A percentile compares a stretch with the other conserved stretches of the same genome.
Evolutionary conservation across 2,329 filamentous ascomycete species (phyloP).

Genomic region (Dendrostoma leiphaemia): DNA sequence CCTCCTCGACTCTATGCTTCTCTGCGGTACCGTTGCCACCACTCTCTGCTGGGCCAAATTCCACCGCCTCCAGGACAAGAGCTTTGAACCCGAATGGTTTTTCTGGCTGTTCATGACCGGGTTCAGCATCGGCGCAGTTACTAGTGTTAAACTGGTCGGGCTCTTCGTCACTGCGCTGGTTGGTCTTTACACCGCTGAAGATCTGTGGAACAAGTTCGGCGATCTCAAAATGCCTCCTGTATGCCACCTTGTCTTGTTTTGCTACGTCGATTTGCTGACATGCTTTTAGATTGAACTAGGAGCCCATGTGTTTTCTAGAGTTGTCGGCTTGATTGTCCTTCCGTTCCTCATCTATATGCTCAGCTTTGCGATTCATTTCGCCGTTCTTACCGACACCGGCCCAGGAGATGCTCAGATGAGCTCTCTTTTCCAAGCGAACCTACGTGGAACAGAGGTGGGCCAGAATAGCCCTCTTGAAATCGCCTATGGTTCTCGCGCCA

Average conservation of each 20-base stretch:
- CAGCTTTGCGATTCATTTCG: slow-evolving; percentile 92
- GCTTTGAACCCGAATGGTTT: slow-evolving; percentile 91
- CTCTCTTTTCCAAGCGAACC: slow-evolving; percentile 96
- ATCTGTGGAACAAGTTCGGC: slow-evolving; percentile 97
- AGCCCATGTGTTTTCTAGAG: slow-evolving; percentile 75
- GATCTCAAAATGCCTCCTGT: slow-evolving; percentile 87
- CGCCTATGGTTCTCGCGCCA: slow-evolving; percentile 83
- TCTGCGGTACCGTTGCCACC: slow-evolving; percentile 98
- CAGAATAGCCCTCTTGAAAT: slow-evolving; percentile 93
- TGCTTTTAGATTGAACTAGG: slow-evolving; percentile 51
- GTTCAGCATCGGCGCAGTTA: slow-evolving; percentile 94
- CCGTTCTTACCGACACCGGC: slow-evolving; percentile 87
- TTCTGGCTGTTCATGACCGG: slow-evolving; percentile 92
- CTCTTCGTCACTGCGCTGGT: slow-evolving; percentile 94
- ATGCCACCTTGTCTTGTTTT: slow-evolving; percentile 28
- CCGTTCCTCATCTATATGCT: slow-evolving; percentile 92
- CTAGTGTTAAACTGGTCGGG: slow-evolving; percentile 97
- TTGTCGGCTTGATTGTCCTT: slow-evolving; percentile 83
- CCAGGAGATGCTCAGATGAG: slow-evolving; percentile 99
- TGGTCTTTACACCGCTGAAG: slow-evolving; percentile 91
- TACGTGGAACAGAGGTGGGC: slow-evolving; percentile 89
- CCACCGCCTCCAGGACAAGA: slow-evolving; percentile 80
- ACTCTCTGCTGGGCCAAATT: slow-evolving; percentile 97
- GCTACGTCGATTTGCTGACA: background rate
- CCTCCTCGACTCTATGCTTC: slow-evolving; percentile 95